phyloP scores from a whole-genome alignment of 805 yeast genomes.

The Zygotorulaspora florentina region DNA sequence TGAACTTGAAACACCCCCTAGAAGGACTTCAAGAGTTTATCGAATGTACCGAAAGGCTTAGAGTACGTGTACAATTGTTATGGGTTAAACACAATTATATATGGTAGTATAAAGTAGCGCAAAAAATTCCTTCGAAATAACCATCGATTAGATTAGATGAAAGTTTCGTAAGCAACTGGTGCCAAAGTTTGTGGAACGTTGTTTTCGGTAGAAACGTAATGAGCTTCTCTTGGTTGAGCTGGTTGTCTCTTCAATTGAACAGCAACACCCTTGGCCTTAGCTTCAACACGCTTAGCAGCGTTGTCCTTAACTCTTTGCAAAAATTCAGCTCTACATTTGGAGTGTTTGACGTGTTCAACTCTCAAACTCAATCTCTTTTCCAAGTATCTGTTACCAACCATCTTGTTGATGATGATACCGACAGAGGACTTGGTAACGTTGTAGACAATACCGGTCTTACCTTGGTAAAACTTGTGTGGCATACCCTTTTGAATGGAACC shows the following conservation, averaged over 20 bases:
- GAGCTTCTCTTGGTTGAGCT: conserved; percentile 93
- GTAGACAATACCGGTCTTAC: conserved; percentile 99
- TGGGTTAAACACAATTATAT: conserved; percentile 25
- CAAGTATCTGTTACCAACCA: conserved; percentile 97
- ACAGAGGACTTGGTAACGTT: conserved; percentile 98
- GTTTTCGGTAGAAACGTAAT: conserved; percentile 74
- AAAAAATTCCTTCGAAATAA: conserved; percentile 16
- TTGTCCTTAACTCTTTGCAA: conserved; percentile 96
- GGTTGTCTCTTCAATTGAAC: conserved; percentile 97
- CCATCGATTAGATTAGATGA: conserved; percentile 61
- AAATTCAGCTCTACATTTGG: conserved; percentile 99
- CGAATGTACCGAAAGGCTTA: not conserved
- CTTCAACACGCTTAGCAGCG: conserved; percentile 90
- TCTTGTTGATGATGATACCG: conserved; percentile 97
- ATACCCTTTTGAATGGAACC: conserved; percentile 99
- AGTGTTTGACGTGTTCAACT: conserved; percentile 98
- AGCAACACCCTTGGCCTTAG: conserved; percentile 88
- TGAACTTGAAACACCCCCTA: not conserved
- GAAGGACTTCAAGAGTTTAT: not conserved
- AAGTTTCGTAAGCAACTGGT: conserved; percentile 99
- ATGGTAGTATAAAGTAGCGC: conserved; percentile 16
- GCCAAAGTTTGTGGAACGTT: conserved; percentile 95
- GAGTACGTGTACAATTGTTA: conserved; percentile 24
- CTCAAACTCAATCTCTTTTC: conserved; percentile 99
- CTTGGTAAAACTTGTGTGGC: conserved; percentile 99